These are phyloP conservation scores for Blastomyces percursus DNA, from an alignment of 2,329 filamentous ascomycete genomes.

Conservation along the genomic window DNA sequence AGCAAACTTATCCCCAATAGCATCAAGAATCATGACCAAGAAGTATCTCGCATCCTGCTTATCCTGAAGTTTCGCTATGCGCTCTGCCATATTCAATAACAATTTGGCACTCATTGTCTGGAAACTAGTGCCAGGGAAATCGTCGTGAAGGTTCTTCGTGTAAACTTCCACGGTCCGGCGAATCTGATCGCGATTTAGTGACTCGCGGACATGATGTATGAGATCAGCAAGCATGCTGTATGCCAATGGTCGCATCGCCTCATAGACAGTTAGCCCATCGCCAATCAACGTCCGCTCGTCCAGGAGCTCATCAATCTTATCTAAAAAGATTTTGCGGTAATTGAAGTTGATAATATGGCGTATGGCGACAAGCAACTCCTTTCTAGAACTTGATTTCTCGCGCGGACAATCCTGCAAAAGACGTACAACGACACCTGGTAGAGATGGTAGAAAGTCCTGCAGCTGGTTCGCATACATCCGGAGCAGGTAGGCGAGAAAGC, in stretches of 20 bases:
- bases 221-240: conserved; percentile 98
- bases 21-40: conserved; percentile 92
- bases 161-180: conserved; percentile 94
- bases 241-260: conserved; percentile 87
- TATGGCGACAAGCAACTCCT: conserved; percentile 91
- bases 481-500: conserved; percentile 86
- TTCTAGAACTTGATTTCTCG: conserved; percentile 85
- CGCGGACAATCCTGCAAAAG: conserved; percentile 86
- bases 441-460: conserved; percentile 70
- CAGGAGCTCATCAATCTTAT: conserved; percentile 86
- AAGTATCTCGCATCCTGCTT: conserved; percentile 93
- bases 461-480: conserved; percentile 79
- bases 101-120: conserved; percentile 99
- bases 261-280: conserved; percentile 90
- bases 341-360: conserved; percentile 99
- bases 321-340: conserved; percentile 86
- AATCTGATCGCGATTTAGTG: conserved; percentile 81
- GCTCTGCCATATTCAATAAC: conserved; percentile 94
- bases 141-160: conserved; percentile 88
- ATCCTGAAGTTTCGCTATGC: conserved; percentile 84
- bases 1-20: conserved; percentile 95
- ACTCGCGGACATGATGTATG: conserved; percentile 91
- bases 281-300: conserved; percentile 92
- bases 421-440: conserved; percentile 84
- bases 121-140: conserved; percentile 94